A percentile compares a stretch with the other conserved stretches of the same genome.
Evolutionary conservation across 352 stramenopile genomes (phyloP).

Genomic region (Globisporangium sylvaticum): DNA sequence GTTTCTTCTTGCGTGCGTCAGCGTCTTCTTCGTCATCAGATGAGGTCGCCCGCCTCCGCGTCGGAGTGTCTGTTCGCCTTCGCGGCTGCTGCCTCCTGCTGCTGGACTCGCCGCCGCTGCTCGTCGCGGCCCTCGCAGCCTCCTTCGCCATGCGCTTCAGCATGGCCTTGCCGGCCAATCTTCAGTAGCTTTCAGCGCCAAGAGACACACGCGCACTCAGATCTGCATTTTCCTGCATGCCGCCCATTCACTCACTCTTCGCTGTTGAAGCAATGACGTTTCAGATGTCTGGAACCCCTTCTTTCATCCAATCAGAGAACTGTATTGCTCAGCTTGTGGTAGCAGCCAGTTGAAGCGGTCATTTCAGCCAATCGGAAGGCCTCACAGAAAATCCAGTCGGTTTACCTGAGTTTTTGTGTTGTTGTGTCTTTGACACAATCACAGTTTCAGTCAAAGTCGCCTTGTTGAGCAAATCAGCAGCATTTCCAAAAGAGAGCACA

Average conservation of each 20-base stretch:
- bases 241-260: background rate
- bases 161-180: constrained; percentile 10
- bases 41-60: constrained; percentile 3
- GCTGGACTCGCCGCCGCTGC: constrained; percentile 9
- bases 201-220: background rate
- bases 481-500: constrained; percentile 1
- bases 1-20: background rate
- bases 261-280: constrained; percentile 10
- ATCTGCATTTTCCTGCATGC: background rate
- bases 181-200: background rate
- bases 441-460: background rate
- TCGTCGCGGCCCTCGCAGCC: constrained; percentile 8
- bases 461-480: background rate
- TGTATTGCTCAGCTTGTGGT: background rate
- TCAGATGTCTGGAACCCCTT: background rate
- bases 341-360: constrained; percentile 9
- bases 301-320: constrained; percentile 5
- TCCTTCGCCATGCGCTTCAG: constrained; percentile 31
- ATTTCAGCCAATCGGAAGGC: constrained; percentile 11
- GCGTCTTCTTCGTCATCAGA: background rate
- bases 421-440: background rate
- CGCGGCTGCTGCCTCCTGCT: background rate
- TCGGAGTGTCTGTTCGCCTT: background rate
- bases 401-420: background rate
- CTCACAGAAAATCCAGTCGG: constrained; percentile 8